Conservation (phyloP, 139 green algal genomes). For the Micractinium conductrix region DNA sequence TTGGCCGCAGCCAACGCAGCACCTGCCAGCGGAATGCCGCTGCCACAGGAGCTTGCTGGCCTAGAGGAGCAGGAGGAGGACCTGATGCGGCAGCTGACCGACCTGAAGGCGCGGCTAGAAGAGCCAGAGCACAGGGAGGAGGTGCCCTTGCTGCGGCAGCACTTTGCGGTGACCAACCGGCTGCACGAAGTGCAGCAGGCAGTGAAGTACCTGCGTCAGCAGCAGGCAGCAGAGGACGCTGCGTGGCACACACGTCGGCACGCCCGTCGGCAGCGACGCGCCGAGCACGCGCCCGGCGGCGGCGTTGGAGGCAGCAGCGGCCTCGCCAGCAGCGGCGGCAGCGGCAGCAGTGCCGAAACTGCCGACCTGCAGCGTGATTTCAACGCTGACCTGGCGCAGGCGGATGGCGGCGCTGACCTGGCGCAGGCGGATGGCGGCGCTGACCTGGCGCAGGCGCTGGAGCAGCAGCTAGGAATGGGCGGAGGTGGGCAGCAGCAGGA, state of each 20-base stretch:
- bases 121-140: not conserved
- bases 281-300: not conserved
- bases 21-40: not conserved
- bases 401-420: not conserved
- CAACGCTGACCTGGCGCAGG: not conserved
- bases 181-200: not conserved
- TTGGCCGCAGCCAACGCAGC: not conserved
- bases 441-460: not conserved
- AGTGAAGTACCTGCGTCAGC: not conserved
- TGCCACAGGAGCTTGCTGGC: not conserved
- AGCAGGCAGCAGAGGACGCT: not conserved
- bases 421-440: not conserved
- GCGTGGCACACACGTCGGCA: not conserved
- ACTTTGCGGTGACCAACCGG: not conserved
- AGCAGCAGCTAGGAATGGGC: not conserved
- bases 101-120: not conserved
- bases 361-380: conserved; percentile 5
- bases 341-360: not conserved
- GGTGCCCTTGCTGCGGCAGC: not conserved
- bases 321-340: not conserved
- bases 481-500: not conserved
- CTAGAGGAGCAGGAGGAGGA: not conserved
- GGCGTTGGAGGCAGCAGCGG: not conserved
- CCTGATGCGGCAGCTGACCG: not conserved
- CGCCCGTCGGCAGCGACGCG: too few relatives aligned